These are phyloP conservation scores for Aspergillus sp. DNA, from an alignment of 2,329 filamentous ascomycete genomes.

Conservation along the genomic window DNA sequence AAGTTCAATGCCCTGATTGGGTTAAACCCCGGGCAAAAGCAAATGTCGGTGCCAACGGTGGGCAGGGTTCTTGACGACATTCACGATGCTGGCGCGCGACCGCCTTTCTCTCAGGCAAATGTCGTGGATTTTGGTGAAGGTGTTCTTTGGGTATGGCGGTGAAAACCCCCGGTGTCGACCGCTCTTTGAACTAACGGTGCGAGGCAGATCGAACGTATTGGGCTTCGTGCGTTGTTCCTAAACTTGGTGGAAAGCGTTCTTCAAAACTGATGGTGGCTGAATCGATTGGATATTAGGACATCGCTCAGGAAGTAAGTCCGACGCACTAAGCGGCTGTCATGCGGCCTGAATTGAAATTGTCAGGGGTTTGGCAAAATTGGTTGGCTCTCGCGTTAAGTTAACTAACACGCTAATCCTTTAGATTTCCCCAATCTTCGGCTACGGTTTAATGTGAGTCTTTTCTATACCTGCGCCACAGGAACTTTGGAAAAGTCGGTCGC, in stretches of 20 bases:
- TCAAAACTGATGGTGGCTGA: slow-evolving; percentile 37
- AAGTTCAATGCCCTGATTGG: slow-evolving; percentile 15
- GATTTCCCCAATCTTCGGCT: slow-evolving; percentile 43
- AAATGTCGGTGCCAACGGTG: slow-evolving; percentile 8
- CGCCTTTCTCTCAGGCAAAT: slow-evolving; percentile 56
- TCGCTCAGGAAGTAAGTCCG: slow-evolving; percentile 38
- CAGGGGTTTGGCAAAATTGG: slow-evolving; percentile 31
- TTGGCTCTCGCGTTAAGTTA: slow-evolving; percentile 40
- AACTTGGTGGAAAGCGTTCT: slow-evolving; percentile 15
- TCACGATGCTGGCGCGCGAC: slow-evolving; percentile 60
- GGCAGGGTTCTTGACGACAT: slow-evolving; percentile 78
- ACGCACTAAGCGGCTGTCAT: slow-evolving; percentile 30
- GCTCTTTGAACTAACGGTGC: slow-evolving; percentile 25
- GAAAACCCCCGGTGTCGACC: slow-evolving; percentile 17
- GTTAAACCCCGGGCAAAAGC: neutral
- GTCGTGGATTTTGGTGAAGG: slow-evolving; percentile 61
- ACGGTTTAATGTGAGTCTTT: slow-evolving; percentile 38
- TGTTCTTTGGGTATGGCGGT: slow-evolving; percentile 58
- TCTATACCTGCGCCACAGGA: slow-evolving; percentile 25
- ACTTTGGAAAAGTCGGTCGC: slow-evolving; percentile 21
- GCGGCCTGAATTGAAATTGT: slow-evolving; percentile 28
- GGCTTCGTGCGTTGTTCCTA: slow-evolving; percentile 54
- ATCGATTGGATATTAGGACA: slow-evolving; percentile 42
- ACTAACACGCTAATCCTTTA: slow-evolving; percentile 37
- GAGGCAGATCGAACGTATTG: slow-evolving; percentile 52